Conservation (phyloP, 768 basidiomycete genomes). For the Arthromyces matolae region DNA sequence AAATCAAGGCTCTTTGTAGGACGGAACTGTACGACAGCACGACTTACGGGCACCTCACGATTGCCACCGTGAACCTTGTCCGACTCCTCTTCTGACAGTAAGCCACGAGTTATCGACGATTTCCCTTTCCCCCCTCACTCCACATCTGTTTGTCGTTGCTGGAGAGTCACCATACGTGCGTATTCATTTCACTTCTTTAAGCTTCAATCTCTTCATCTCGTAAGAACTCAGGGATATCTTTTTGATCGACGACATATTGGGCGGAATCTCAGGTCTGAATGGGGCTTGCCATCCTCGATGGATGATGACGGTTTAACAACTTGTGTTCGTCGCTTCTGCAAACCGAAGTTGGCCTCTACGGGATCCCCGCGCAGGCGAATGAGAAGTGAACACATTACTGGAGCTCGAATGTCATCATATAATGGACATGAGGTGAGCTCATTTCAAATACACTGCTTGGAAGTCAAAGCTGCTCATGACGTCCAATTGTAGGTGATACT, state of each 20-base stretch:
- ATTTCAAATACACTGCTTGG: not conserved
- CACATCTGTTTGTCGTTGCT: constrained; percentile 82
- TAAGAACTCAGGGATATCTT: constrained; percentile 59
- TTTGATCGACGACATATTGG: constrained; percentile 79
- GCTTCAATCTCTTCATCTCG: not conserved
- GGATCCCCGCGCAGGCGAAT: constrained; percentile 28
- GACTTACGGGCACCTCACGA: constrained; percentile 69
- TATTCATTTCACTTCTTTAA: constrained; percentile 14
- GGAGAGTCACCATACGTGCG: constrained; percentile 75
- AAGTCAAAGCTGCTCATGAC: constrained; percentile 2
- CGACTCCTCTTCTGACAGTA: constrained; percentile 65
- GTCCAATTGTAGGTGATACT: constrained; percentile 49
- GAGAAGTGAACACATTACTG: constrained; percentile 69
- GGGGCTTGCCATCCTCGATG: constrained; percentile 52
- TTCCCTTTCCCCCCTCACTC: constrained; percentile 72
- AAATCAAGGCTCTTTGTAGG: constrained; percentile 36
- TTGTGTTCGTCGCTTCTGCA: constrained; percentile 80
- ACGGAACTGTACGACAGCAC: constrained; percentile 85
- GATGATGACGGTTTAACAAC: constrained; percentile 53
- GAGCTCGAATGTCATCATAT: constrained; percentile 61
- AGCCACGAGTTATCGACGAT: constrained; percentile 68
- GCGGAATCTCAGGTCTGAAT: constrained; percentile 58
- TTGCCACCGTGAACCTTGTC: constrained; percentile 59
- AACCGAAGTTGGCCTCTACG: constrained; percentile 25
- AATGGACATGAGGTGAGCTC: constrained; percentile 71